These are phyloP conservation scores for Fagopyrum esculentum DNA, from an alignment of 148 eudicot species.

Conservation along the genomic window DNA sequence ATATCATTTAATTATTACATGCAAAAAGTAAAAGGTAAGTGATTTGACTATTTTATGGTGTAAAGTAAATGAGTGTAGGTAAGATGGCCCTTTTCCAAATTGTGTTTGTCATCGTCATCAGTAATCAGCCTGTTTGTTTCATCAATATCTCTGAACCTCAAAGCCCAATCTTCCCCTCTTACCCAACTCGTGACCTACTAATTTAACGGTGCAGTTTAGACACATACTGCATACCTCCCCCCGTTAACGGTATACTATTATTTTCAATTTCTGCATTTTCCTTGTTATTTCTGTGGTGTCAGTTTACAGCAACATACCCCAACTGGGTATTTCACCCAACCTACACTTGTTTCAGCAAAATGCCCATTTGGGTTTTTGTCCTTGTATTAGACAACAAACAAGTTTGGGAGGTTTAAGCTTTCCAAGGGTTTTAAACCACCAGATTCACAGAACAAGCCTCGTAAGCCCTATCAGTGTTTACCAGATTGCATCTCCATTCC, in stretches of 20 bases:
- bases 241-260: background rate
- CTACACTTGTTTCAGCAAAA: background rate
- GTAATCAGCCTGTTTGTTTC: background rate
- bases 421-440: background rate
- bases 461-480: background rate
- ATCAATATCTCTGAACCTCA: background rate
- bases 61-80: too few species aligned
- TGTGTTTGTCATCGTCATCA: background rate
- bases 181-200: background rate
- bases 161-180: background rate
- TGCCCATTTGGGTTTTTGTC: background rate
- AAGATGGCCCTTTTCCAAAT: constrained; percentile 3
- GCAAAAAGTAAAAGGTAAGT: too few species aligned
- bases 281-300: background rate
- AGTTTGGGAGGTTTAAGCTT: constrained; percentile 3
- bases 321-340: too few species aligned
- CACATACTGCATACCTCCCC: background rate
- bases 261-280: background rate
- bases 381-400: background rate
- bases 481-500: too few species aligned
- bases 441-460: background rate
- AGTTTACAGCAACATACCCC: background rate
- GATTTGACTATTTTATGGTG: too few species aligned
- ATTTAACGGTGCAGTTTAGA: background rate
- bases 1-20: too few species aligned